These are phyloP conservation scores for Aspergillus indologenus DNA, from an alignment of 495 filamentous ascomycete species.

Conservation along the genomic window DNA sequence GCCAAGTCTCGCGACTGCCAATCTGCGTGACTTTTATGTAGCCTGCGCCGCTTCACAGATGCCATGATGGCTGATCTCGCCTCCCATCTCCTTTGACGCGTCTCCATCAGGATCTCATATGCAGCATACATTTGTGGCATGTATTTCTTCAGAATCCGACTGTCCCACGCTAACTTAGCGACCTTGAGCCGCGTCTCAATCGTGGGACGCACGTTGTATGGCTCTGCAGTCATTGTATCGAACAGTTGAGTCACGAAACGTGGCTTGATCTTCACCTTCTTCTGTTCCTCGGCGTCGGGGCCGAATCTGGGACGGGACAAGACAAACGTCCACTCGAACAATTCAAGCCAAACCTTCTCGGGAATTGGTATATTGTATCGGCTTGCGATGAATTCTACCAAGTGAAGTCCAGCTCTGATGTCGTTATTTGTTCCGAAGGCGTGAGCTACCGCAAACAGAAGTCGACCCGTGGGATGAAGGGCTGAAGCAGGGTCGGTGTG, in stretches of 20 bases:
- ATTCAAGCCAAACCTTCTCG: slow-evolving; percentile 49
- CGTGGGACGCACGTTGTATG: slow-evolving; percentile 55
- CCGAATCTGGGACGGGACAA: slow-evolving; percentile 34
- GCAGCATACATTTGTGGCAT: slow-evolving; percentile 25
- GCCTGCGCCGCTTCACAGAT: slow-evolving; percentile 15
- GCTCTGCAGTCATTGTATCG: slow-evolving; percentile 52
- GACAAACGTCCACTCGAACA: slow-evolving; percentile 60
- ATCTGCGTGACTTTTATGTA: slow-evolving; percentile 1
- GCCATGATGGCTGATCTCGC: slow-evolving; percentile 28
- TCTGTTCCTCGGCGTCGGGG: slow-evolving; percentile 16
- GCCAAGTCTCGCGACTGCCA: slow-evolving; percentile 26
- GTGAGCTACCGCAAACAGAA: slow-evolving; percentile 59
- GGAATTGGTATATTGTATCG: slow-evolving; percentile 53
- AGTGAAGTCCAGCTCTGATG: slow-evolving; percentile 48
- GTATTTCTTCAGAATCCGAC: slow-evolving; percentile 19
- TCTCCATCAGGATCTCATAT: slow-evolving; percentile 32
- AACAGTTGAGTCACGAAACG: slow-evolving; percentile 46
- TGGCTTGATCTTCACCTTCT: slow-evolving; percentile 35
- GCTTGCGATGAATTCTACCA: slow-evolving; percentile 55
- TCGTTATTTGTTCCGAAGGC: slow-evolving; percentile 56
- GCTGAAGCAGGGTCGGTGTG: slow-evolving; percentile 45
- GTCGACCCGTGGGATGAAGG: slow-evolving; percentile 49
- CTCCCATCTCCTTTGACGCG: slow-evolving; percentile 23
- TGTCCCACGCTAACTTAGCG: slow-evolving; percentile 35
- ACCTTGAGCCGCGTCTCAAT: slow-evolving; percentile 52